phyloP scores from a whole-genome alignment of 441 rosid species.

The Eutrema salsugineum region DNA sequence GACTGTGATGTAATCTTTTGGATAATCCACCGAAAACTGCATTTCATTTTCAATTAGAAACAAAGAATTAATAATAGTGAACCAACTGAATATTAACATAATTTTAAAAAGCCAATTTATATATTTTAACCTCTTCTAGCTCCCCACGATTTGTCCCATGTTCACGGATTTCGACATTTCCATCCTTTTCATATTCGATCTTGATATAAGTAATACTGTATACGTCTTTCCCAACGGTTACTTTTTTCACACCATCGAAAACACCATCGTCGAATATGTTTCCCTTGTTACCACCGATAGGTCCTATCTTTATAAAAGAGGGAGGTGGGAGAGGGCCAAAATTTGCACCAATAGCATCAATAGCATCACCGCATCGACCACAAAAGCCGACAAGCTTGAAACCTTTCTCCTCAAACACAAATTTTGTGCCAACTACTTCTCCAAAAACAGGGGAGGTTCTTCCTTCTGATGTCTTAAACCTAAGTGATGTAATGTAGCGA shows the following conservation, averaged over 20 bases:
- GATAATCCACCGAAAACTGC: too few species aligned
- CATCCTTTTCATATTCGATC: constrained; percentile 16
- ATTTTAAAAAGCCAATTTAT: too few species aligned
- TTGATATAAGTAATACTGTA: constrained; percentile 1
- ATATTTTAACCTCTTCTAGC: background rate
- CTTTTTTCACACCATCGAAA: constrained; percentile 11
- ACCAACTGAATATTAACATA: background rate
- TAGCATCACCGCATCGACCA: constrained; percentile 2
- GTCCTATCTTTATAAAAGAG: background rate
- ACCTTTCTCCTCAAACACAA: background rate
- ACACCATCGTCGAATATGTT: constrained; percentile 5
- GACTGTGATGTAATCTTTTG: too few species aligned
- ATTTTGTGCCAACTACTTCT: background rate
- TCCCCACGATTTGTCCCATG: background rate
- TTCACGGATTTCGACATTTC: constrained; percentile 1
- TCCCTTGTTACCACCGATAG: constrained; percentile 1
- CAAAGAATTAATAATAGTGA: background rate
- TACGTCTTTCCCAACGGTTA: background rate
- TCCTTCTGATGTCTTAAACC: constrained; percentile 11
- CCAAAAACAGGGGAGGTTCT: constrained; percentile 14
- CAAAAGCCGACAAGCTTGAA: constrained; percentile 8
- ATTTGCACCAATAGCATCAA: constrained; percentile 17
- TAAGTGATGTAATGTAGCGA: background rate
- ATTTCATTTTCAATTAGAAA: background rate
- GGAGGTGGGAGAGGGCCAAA: background rate